Conservation (phyloP, 805 yeast genomes). For the Nematodospora valgi region DNA sequence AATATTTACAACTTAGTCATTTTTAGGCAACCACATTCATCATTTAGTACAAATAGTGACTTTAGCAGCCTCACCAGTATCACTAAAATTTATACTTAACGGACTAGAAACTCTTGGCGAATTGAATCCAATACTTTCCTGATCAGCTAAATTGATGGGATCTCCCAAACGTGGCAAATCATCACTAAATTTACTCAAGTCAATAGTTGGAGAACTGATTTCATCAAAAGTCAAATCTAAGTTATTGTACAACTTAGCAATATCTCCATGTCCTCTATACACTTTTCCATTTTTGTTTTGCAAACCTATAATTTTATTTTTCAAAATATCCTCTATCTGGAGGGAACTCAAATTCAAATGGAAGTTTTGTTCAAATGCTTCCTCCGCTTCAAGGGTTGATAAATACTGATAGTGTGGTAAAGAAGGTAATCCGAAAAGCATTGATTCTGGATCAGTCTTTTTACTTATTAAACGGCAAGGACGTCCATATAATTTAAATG, state of each 20-base stretch:
- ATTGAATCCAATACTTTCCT: background rate
- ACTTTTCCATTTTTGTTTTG: slow-evolving; percentile 12
- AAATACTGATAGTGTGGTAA: slow-evolving; percentile 66
- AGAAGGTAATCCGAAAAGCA: slow-evolving; percentile 72
- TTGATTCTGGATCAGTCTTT: slow-evolving; percentile 59
- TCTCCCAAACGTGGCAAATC: slow-evolving; percentile 7
- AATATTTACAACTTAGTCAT: too few relatives aligned
- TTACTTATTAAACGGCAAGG: slow-evolving; percentile 73
- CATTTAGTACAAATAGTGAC: background rate
- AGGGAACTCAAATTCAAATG: slow-evolving; percentile 17
- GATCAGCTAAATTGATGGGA: slow-evolving; percentile 5
- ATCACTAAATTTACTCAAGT: background rate
- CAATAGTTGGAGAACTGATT: slow-evolving; percentile 6
- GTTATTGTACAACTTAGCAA: slow-evolving; percentile 27
- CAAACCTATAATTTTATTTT: slow-evolving; percentile 3
- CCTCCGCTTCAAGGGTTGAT: slow-evolving; percentile 23
- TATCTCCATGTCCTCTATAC: slow-evolving; percentile 36
- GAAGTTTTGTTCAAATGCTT: background rate
- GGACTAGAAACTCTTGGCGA: background rate
- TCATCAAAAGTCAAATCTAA: slow-evolving; percentile 8
- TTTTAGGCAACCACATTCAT: too few relatives aligned
- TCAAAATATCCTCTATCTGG: slow-evolving; percentile 13
- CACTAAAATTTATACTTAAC: background rate
- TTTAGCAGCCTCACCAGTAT: background rate
- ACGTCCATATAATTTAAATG: slow-evolving; percentile 71